Base-by-base conservation (phyloP, 148 eudicot genomes). In the Chenopodium quinoa region DNA sequence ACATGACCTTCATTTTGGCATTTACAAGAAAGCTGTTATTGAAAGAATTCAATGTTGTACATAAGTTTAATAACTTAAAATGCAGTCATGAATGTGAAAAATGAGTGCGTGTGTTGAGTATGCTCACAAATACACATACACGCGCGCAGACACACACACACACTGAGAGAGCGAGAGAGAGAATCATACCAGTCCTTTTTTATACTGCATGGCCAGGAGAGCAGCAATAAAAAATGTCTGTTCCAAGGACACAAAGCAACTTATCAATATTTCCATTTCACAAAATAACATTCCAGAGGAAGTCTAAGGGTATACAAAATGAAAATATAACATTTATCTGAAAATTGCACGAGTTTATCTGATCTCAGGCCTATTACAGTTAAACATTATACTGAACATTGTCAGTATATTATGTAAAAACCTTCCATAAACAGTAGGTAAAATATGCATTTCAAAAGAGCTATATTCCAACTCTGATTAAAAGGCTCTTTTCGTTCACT, bases 181-280 rank as follows among this genome's bases (percentile, higher is more conserved):
- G 66, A 77, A 56, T 74, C 93, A 75, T 95, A 95, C 98, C 98
- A 95, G 87, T 81, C 89, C 88, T 85, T 89, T 92, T 60, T 93
- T 85, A 75, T 93, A 95, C 84, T 95, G 98, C 98, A 95, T 95
- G 81, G 98, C 98, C 89, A 95, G 89, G 79, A 95, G 93, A 72
- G 97, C 98, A 78, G 98, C 98, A 82, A 93, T 95, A 90, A 93
- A 95, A 84, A 95, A 95, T 77, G 98, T 95, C 98, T 93, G 97
- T 78, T 54, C 62, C 71, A 88, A 58, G 34, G 32, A 84, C 44
- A 84, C 19, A 82, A 40, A 56, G 71, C 19, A 52, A 69, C 34
- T 75, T 52, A 79, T 85, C 71, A 65, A 71, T 31, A 71, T 54
- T 58, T 20, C 16, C 74, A 72, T 22, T 60, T 73, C 65, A 40